phyloP scores from a whole-genome alignment of 495 filamentous ascomycete species.

The Baudoinia panamericana region DNA sequence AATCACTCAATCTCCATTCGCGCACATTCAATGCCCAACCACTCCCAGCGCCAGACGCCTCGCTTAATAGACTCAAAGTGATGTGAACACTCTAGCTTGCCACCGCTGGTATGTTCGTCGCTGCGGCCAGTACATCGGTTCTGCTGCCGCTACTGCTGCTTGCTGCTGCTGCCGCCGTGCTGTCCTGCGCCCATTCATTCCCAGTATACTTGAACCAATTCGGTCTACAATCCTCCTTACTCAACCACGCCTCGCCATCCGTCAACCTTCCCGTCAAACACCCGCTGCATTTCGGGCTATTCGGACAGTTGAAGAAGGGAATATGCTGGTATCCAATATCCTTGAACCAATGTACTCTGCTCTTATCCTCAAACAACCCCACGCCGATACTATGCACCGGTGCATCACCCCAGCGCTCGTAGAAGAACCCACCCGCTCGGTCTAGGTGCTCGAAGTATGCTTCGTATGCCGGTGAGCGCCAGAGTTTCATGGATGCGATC shows the following conservation, averaged over 20 bases:
- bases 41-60: too few relatives aligned
- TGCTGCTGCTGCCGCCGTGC: too few relatives aligned
- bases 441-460: slow-evolving; percentile 96
- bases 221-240: slow-evolving; percentile 87
- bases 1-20: too few relatives aligned
- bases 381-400: slow-evolving; percentile 95
- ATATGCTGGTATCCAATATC: slow-evolving; percentile 99
- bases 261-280: slow-evolving; percentile 77
- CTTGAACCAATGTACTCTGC: slow-evolving; percentile 97
- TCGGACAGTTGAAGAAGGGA: slow-evolving; percentile 97
- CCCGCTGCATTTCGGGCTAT: slow-evolving; percentile 84
- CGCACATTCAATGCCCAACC: too few relatives aligned
- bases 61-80: too few relatives aligned
- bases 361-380: slow-evolving; percentile 79
- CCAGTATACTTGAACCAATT: slow-evolving; percentile 95
- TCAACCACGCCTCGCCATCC: slow-evolving; percentile 69
- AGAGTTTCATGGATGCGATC: slow-evolving; percentile 90
- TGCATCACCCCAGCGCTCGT: slow-evolving; percentile 97
- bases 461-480: slow-evolving; percentile 79
- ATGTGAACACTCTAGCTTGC: too few relatives aligned
- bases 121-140: too few relatives aligned
- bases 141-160: too few relatives aligned
- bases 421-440: slow-evolving; percentile 92
- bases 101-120: too few relatives aligned
- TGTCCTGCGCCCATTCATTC: slow-evolving; percentile 43